A percentile compares a stretch with the other conserved stretches of the same genome.
Conservation (phyloP, 2,329 filamentous ascomycete species). For the Aspergillus transmontanensis region DNA sequence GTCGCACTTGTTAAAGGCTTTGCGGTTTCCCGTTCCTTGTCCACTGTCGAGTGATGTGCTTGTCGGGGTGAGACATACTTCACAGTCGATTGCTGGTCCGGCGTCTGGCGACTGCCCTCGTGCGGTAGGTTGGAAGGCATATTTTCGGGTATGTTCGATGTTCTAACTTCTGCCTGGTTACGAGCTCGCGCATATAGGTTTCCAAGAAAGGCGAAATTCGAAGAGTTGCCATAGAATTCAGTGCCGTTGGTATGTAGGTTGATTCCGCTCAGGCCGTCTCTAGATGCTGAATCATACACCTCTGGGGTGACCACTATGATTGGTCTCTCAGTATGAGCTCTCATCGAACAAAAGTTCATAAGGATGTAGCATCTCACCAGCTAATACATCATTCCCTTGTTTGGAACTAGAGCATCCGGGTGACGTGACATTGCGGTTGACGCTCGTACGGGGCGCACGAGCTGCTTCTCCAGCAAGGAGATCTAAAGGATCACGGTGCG, state of each 20-base stretch:
- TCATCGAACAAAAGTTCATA: background rate
- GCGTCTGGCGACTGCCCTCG: background rate
- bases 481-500: constrained; percentile 4
- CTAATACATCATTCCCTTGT: background rate
- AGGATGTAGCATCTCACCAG: constrained; percentile 3
- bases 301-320: constrained; percentile 12
- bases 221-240: constrained; percentile 32
- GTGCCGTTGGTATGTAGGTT: constrained; percentile 31
- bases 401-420: background rate
- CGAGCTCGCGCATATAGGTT: constrained; percentile 25
- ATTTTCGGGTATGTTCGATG: constrained; percentile 5
- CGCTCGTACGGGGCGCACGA: background rate
- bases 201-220: constrained; percentile 30
- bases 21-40: background rate
- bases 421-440: constrained; percentile 3
- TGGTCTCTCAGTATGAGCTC: background rate
- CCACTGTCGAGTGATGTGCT: constrained; percentile 1
- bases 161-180: constrained; percentile 16
- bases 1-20: constrained; percentile 10
- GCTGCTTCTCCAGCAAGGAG: background rate
- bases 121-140: background rate
- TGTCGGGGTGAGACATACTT: background rate
- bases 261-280: constrained; percentile 29
- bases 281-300: constrained; percentile 21
- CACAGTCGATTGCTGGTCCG: background rate